Evolutionary conservation across 495 filamentous ascomycete species (phyloP).

Genomic region (Friedmanniomyces simplex): DNA sequence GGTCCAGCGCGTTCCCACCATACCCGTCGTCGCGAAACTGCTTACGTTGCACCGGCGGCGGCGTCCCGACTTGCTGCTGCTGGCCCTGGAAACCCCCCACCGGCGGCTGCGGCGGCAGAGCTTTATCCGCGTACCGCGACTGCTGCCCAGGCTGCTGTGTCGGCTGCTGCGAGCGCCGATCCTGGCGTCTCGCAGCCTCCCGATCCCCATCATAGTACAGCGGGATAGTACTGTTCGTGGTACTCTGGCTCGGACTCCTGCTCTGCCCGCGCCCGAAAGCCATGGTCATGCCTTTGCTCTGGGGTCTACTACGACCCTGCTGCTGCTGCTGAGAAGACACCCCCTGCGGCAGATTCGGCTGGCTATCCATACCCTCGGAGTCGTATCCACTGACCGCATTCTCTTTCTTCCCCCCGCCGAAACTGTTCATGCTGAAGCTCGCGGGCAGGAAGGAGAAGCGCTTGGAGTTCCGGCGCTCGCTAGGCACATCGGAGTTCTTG

Average conservation of each 20-base stretch:
- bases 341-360: constrained; percentile 34
- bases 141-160: background rate
- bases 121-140: constrained; percentile 5
- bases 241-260: constrained; percentile 31
- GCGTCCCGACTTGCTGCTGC: background rate
- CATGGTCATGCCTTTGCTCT: constrained; percentile 17
- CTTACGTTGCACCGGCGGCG: constrained; percentile 12
- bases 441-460: constrained; percentile 68
- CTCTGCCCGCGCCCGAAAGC: constrained; percentile 27
- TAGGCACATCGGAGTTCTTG: constrained; percentile 46
- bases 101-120: constrained; percentile 4
- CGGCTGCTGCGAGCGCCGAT: constrained; percentile 10
- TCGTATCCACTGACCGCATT: constrained; percentile 20
- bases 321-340: background rate
- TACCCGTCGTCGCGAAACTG: constrained; percentile 20
- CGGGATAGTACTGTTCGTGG: constrained; percentile 29
- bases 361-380: constrained; percentile 13
- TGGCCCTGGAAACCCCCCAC: background rate
- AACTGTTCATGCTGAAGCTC: constrained; percentile 56
- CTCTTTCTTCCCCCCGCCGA: constrained; percentile 24
- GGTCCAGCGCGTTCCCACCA: constrained; percentile 11
- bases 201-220: constrained; percentile 28
- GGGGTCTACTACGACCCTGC: constrained; percentile 9
- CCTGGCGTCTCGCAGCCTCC: constrained; percentile 12
- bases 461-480: constrained; percentile 37